Base-by-base conservation (phyloP, 192 early-diverging fungal species). In the Coemansia asiatica region DNA sequence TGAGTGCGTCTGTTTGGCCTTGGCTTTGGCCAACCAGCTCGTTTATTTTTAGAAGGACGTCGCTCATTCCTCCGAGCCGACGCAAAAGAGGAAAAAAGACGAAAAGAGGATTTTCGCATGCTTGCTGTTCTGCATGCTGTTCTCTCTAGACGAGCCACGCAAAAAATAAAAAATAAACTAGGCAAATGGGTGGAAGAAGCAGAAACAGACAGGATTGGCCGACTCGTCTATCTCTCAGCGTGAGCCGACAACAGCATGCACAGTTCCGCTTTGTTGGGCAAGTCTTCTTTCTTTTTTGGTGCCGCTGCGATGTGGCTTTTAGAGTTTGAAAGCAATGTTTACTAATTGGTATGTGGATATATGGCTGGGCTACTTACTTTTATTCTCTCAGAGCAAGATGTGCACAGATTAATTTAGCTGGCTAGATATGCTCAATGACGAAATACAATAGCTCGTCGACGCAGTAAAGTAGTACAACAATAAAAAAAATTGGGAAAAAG, bases 121-220 rank as follows among this genome's bases (percentile, higher is more conserved):
- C 31, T 8, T 33, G 31, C 8, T 33, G 31, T 33, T 33, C 31
- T 33, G 31, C 31, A 33, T 44, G 40, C 40, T 12, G 40, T 12
- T 3, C 15, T 44, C 40, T 44, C 40, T 44, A 16, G 8, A 44
- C 40, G 40, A 44, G 40, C 40, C 40, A 44, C 40, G 40, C 8
- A n/a, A n/a, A n/a, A n/a, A n/a, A n/a, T n/a, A n/a, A n/a, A n/a
- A n/a, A n/a, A n/a, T n/a, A n/a, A n/a, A n/a, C n/a, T n/a, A n/a
- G n/a, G 26, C 22, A 56, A 56, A 56, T 28, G 5, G 56, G 7
- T 8, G 31, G 23, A 58, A 21, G 16, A 58, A 58, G 31, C 29
- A 19, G 21, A 58, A 58, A n/a, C n/a, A n/a, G n/a, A 58, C 31
- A 58, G 56, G 31, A 58, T 36, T 58, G 31, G 56, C 50, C 23